phyloP scores from a whole-genome alignment of 495 filamentous ascomycete genomes.

The Thermothielavioides terrestris region DNA sequence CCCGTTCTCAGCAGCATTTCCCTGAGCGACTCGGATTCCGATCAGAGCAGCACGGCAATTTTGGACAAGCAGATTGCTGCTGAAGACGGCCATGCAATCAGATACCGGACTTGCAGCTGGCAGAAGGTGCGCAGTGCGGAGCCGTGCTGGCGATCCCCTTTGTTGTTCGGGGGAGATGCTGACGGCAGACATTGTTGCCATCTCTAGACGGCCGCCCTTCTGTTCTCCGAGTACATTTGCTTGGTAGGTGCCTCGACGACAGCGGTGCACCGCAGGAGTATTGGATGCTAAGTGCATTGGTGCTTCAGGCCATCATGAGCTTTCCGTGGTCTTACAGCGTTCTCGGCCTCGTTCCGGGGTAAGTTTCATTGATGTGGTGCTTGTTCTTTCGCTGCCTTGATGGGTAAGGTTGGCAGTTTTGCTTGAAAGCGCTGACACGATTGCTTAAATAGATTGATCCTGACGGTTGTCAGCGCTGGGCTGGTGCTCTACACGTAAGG shows the following conservation, averaged over 20 bases:
- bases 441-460: slow-evolving; percentile 45
- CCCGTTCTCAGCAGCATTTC: slow-evolving; percentile 30
- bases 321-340: slow-evolving; percentile 86
- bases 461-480: slow-evolving; percentile 66
- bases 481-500: slow-evolving; percentile 67
- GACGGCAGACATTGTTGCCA: neutral
- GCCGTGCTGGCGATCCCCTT: neutral
- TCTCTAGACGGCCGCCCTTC: slow-evolving; percentile 64
- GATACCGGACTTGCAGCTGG: slow-evolving; percentile 87
- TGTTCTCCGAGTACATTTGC: slow-evolving; percentile 91
- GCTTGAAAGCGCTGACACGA: slow-evolving; percentile 11
- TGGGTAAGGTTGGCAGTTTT: no score
- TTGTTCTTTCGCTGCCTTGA: no score
- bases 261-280: no score
- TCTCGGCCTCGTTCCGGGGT: slow-evolving; percentile 76
- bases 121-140: slow-evolving; percentile 52
- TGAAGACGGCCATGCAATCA: slow-evolving; percentile 70
- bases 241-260: slow-evolving; percentile 43
- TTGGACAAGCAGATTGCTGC: slow-evolving; percentile 68
- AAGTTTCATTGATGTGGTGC: slow-evolving; percentile 12
- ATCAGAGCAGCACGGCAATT: slow-evolving; percentile 36
- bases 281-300: neutral
- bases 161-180: neutral
- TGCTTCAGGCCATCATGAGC: slow-evolving; percentile 67
- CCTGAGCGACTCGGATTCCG: slow-evolving; percentile 25